These are phyloP conservation scores for Poa annua DNA, from an alignment of 176 grass and related monocot species.

Conservation along the genomic window DNA sequence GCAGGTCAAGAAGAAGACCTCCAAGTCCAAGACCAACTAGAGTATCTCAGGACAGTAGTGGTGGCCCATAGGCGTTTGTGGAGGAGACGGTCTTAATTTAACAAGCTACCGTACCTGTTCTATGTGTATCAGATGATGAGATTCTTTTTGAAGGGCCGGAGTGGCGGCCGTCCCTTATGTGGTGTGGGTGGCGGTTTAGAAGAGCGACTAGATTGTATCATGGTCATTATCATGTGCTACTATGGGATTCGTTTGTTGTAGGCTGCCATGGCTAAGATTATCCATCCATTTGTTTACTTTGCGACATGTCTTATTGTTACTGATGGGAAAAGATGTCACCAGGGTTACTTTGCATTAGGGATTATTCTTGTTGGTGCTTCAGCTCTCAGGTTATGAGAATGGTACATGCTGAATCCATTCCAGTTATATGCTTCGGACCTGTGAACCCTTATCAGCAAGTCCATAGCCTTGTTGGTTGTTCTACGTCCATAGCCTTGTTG, in stretches of 20 bases:
- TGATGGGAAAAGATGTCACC: not conserved
- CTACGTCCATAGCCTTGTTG: too few species aligned
- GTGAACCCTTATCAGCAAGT: not conserved
- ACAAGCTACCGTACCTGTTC: constrained; percentile 34
- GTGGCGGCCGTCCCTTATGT: constrained; percentile 23
- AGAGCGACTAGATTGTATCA: constrained; percentile 48
- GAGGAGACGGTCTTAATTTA: constrained; percentile 37
- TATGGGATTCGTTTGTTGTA: constrained; percentile 48
- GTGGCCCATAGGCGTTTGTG: not conserved
- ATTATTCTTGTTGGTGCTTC: not conserved
- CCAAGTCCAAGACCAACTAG: constrained; percentile 68
- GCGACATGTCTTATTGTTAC: not conserved
- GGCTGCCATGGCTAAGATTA: constrained; percentile 35
- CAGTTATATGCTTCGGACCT: not conserved
- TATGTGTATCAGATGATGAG: constrained; percentile 27
- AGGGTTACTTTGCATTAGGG: not conserved
- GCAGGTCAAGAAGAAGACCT: constrained; percentile 62
- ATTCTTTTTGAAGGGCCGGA: constrained; percentile 49
- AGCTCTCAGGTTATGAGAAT: too few species aligned
- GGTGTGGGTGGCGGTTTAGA: constrained; percentile 49
- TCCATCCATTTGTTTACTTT: constrained; percentile 46
- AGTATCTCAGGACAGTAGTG: not conserved
- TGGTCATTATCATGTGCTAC: constrained; percentile 35
- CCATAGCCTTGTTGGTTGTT: not conserved
- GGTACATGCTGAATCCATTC: not conserved